phyloP scores from a whole-genome alignment of 2,329 filamentous ascomycete species.

The Pezicula carpinea region DNA sequence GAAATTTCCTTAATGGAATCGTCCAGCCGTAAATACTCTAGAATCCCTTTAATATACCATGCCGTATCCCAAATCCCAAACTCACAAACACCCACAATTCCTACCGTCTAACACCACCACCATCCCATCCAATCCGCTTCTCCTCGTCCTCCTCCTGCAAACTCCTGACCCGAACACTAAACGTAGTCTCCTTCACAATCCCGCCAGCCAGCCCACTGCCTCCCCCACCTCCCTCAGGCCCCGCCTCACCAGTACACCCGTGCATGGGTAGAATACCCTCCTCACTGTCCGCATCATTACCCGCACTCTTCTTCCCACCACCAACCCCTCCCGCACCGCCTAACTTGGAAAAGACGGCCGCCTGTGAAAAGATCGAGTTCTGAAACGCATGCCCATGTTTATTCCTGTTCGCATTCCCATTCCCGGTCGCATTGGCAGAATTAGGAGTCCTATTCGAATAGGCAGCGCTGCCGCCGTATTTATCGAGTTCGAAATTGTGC shows the following conservation, averaged over 20 bases:
- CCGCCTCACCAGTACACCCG: not conserved
- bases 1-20: no score
- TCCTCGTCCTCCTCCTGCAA: not conserved
- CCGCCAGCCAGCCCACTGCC: not conserved
- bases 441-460: no score
- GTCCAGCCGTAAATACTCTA: no score
- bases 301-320: no score
- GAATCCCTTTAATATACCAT: no score
- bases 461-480: not conserved
- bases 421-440: no score
- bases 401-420: no score
- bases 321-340: not conserved
- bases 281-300: not conserved
- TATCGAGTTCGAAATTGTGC: not conserved
- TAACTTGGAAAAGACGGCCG: not conserved
- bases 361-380: not conserved
- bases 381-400: not conserved
- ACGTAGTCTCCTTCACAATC: not conserved
- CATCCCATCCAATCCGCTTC: not conserved
- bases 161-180: not conserved
- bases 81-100: not conserved
- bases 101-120: not conserved
- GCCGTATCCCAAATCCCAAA: not conserved
- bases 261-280: conserved; percentile 1
- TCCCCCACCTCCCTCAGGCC: no score